These are phyloP conservation scores for Plectosphaerella plurivora DNA, from an alignment of 2,329 filamentous ascomycete species.

Conservation along the genomic window DNA sequence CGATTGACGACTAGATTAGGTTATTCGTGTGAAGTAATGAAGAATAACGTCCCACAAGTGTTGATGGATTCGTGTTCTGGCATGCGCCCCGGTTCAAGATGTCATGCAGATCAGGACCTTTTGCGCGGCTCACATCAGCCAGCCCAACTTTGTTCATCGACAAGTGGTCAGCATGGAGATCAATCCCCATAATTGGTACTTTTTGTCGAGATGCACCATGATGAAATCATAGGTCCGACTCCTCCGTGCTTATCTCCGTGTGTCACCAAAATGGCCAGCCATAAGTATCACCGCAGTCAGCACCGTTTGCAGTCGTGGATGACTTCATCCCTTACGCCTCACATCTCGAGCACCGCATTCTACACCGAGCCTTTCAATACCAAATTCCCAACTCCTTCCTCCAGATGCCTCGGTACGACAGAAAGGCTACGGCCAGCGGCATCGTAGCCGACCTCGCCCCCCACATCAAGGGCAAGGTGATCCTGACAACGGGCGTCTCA, in stretches of 20 bases:
- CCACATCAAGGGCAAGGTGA: constrained; percentile 27
- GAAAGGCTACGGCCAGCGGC: constrained; percentile 14
- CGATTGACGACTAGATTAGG: constrained; percentile 13
- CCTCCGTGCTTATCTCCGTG: no score
- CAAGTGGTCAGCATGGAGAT: not conserved
- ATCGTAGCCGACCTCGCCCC: constrained; percentile 20
- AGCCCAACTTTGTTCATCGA: not conserved
- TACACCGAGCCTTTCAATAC: no score
- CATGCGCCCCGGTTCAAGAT: not conserved
- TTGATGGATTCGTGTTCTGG: no score
- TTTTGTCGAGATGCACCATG: no score
- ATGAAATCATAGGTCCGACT: no score
- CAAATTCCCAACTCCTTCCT: not conserved
- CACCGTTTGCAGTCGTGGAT: no score
- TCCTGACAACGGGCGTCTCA: constrained; percentile 37
- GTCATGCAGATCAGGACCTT: not conserved
- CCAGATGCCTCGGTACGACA: constrained; percentile 3
- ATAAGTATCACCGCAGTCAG: no score
- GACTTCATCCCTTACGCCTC: no score
- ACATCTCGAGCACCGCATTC: no score
- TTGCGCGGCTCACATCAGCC: not conserved
- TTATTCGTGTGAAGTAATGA: not conserved
- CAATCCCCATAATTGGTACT: not conserved
- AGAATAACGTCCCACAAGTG: not conserved
- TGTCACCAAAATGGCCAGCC: no score